phyloP scores from a whole-genome alignment of 2,329 filamentous ascomycete species.

The Cryphonectria naterciae region DNA sequence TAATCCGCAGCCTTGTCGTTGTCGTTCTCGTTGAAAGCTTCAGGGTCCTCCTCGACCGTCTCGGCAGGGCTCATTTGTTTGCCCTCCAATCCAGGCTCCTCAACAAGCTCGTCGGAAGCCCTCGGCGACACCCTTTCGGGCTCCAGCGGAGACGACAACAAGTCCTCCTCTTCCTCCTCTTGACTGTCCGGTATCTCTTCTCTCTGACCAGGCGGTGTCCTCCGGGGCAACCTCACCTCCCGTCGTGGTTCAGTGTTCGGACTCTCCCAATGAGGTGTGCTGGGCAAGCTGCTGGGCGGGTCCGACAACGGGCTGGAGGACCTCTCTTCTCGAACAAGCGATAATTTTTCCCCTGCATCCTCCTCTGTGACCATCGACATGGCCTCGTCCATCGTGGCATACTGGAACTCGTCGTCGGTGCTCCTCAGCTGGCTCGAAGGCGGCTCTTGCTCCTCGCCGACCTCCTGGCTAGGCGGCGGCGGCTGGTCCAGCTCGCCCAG shows the following conservation, averaged over 20 bases:
- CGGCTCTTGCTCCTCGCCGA: slow-evolving; percentile 2
- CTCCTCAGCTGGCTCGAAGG: slow-evolving; percentile 1
- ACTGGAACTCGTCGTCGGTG: neutral
- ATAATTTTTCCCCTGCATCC: neutral
- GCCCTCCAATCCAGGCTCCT: neutral
- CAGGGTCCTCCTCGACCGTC: neutral
- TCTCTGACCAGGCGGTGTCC: slow-evolving; percentile 17
- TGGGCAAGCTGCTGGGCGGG: slow-evolving; percentile 24
- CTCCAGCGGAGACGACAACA: slow-evolving; percentile 30
- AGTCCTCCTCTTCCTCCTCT: slow-evolving; percentile 40
- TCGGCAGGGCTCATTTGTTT: neutral
- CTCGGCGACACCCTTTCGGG: neutral
- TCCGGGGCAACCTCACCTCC: slow-evolving; percentile 16
- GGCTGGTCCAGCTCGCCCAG: slow-evolving; percentile 52
- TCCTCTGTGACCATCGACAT: neutral
- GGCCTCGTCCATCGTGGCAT: neutral
- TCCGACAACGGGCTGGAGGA: slow-evolving; percentile 23
- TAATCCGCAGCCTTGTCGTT: neutral
- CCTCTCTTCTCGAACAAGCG: neutral
- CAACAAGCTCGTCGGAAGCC: neutral
- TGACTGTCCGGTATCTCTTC: slow-evolving; percentile 43
- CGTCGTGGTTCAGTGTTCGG: slow-evolving; percentile 22
- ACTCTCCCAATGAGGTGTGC: slow-evolving; percentile 5
- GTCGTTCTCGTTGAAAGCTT: neutral
- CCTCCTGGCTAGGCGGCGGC: slow-evolving; percentile 1